Base-by-base conservation (phyloP, 352 stramenopile species). In the Pythium apleroticum region DNA sequence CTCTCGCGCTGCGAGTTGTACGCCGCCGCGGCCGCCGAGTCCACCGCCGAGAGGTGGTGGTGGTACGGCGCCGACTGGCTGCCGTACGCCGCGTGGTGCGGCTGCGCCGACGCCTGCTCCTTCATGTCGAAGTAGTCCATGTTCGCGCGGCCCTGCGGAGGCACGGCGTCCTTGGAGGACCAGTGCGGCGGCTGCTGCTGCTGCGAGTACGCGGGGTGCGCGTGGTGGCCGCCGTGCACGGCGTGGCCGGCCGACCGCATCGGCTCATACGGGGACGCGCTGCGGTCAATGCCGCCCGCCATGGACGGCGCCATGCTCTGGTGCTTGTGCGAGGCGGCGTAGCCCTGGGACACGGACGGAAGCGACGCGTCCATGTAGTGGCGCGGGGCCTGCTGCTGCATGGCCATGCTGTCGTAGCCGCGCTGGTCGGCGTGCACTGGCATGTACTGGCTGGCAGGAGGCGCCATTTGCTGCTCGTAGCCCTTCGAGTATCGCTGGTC, bases 71-170 rank as follows among this genome's bases (percentile, higher is more conserved):
- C 73, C 56, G 81, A 77, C 20, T 63, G 61, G 30, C 65, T 59
- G 4, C 71, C 58, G 62, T 88, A 88, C 60, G 72, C 71, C 43
- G 86, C 62, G 55, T 90, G 77, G 68, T 89, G 78, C 11, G 61
- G 52, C 49, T 15, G 50, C 37, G 41, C 20, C 0, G 65, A 45
- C 63, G 64, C 41, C 24, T 88, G 76, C 25, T 88, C 79, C 76
- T 92, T 88, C 60, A 90, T 74, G 52, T 92, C 84, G 64, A 90
- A 90, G 67, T 89, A 92, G 71, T 90, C 83, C 43, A 78, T 70
- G 41, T 55, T 72, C 30, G 69, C 61, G 35, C 68, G 74, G 41
- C 86, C 71, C 25, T 65, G 68, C 56, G 75, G 52, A 25, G 61
- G 39, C 10, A 46, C 39, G 11, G 81, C 73, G n/a, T 76, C 72